Evolutionary conservation across 163 green algal genomes (phyloP).

Genomic region (Chlamydomonas reinhardtii): DNA sequence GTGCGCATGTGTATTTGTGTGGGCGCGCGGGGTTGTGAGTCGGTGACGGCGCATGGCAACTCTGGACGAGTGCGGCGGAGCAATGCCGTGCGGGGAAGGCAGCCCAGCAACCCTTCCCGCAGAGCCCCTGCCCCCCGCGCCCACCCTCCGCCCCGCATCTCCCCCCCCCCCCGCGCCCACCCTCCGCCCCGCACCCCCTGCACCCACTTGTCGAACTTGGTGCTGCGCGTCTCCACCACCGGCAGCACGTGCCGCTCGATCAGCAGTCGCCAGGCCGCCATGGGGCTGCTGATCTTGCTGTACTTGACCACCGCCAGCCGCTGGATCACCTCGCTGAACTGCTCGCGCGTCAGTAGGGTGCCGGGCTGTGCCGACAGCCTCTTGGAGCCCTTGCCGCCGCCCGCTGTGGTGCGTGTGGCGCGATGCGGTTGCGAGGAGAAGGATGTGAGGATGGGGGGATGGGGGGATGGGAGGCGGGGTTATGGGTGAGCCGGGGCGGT

Average conservation of each 20-base stretch:
- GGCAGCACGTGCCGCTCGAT: constrained; percentile 68
- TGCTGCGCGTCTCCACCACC: constrained; percentile 52
- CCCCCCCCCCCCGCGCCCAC: too few species aligned
- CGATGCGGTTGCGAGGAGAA: neutral
- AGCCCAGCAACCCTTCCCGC: too few species aligned
- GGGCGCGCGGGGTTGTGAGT: too few species aligned
- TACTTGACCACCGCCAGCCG: constrained; percentile 55
- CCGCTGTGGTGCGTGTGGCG: neutral
- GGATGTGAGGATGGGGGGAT: neutral
- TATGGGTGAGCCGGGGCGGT: too few species aligned
- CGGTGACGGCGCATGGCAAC: too few species aligned
- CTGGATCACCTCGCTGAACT: constrained; percentile 47
- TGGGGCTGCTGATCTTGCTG: constrained; percentile 39
- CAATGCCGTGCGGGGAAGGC: too few species aligned
- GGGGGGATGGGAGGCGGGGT: neutral
- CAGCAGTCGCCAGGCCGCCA: constrained; percentile 68
- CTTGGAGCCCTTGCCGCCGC: constrained; percentile 17
- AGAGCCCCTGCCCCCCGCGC: too few species aligned
- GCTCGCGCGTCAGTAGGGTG: constrained; percentile 38
- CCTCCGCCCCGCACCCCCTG: neutral
- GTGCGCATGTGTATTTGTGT: too few species aligned
- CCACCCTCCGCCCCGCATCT: too few species aligned
- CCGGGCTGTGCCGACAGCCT: constrained; percentile 34
- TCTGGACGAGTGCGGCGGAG: too few species aligned
- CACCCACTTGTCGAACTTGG: constrained; percentile 56